Evolutionary conservation across 1,284 basidiomycete species (phyloP), one percentile per base, ranked within the genome.

Genomic region (Ganoderma leucocontextum): DNA sequence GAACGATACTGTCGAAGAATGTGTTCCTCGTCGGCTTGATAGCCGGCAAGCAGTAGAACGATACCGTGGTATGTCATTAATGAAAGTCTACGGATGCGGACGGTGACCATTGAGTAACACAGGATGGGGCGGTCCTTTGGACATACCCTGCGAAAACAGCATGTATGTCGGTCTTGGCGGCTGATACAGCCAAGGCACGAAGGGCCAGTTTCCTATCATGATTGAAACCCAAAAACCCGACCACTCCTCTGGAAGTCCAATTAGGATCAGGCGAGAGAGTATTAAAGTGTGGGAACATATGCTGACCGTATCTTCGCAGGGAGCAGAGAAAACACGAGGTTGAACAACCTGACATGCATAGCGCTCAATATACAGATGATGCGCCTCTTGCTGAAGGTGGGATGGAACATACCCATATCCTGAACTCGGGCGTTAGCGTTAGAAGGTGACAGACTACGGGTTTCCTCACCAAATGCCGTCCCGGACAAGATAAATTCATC

Each of bases 11-110:
- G 88, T 65, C 80, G 84, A 49, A 93, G 74, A 10, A 91, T 89
- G 64, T 86, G 84, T 49, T 82, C 81, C 75, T 91, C 90, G 68
- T 94, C 87, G 1, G 91, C 91, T 76, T 92, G 92, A 73, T 89
- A 94, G 4, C 92, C 92, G 9, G 89, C 82, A 38, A 91, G 77
- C 0, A 92, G 84, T 6, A 94, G 82, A 2, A 93, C 87, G 60
- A 90, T 84, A 39, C 92, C 90, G 65, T 92, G 83, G 75, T 93
- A 94, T 6, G 91, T 91, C 91, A 94, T 93, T 10, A 94, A 79
- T 0, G 91, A 85, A n/a, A 94, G 81, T n/a, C 91, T 91, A 53
- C 10, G 53, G 33, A 60, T 22, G n/a, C 7, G 22, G 38, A 9
- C 10, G 19, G 60, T 22, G 36, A 53, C 5, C 19, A 42, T 42